phyloP scores from a whole-genome alignment of 305 asterid species.

The Andrographis paniculata region DNA sequence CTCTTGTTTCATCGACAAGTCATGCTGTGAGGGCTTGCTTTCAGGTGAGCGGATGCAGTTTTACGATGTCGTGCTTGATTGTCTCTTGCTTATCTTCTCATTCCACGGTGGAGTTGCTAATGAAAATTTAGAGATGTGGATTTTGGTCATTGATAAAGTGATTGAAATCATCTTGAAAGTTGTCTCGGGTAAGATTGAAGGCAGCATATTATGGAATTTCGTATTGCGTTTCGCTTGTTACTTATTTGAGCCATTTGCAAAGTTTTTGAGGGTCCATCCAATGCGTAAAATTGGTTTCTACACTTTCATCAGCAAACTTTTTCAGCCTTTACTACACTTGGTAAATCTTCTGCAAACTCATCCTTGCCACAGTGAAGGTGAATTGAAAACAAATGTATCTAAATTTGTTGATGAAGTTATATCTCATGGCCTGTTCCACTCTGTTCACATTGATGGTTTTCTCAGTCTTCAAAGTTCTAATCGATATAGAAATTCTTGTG shows the following conservation, averaged over 20 bases:
- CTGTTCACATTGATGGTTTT: slow-evolving; percentile 75
- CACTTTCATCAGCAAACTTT: slow-evolving; percentile 68
- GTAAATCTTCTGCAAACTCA: slow-evolving; percentile 37
- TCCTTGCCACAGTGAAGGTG: slow-evolving; percentile 27
- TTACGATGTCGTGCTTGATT: slow-evolving; percentile 43
- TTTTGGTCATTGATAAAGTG: slow-evolving; percentile 34
- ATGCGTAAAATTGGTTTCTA: slow-evolving; percentile 61
- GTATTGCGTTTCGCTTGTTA: slow-evolving; percentile 38
- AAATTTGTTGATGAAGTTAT: slow-evolving; percentile 62
- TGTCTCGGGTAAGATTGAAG: slow-evolving; percentile 34
- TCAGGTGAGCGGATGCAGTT: slow-evolving; percentile 33
- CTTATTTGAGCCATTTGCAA: slow-evolving; percentile 69
- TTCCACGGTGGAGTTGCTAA: slow-evolving; percentile 68
- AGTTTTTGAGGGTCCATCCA: slow-evolving; percentile 73
- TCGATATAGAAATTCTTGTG: slow-evolving; percentile 42
- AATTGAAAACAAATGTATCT: slow-evolving; percentile 31
- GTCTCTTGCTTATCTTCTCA: slow-evolving; percentile 54
- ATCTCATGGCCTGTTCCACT: slow-evolving; percentile 80
- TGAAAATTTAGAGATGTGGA: slow-evolving; percentile 71
- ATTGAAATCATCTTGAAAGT: slow-evolving; percentile 44
- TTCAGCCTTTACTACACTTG: slow-evolving; percentile 57
- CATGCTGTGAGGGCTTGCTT: slow-evolving; percentile 20
- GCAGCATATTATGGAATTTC: slow-evolving; percentile 35
- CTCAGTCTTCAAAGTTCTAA: slow-evolving; percentile 46
- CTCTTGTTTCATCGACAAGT: slow-evolving; percentile 19